Base-by-base conservation (phyloP, 225 moss, liverwort and hornwort species). In the Bryum argenteum region DNA sequence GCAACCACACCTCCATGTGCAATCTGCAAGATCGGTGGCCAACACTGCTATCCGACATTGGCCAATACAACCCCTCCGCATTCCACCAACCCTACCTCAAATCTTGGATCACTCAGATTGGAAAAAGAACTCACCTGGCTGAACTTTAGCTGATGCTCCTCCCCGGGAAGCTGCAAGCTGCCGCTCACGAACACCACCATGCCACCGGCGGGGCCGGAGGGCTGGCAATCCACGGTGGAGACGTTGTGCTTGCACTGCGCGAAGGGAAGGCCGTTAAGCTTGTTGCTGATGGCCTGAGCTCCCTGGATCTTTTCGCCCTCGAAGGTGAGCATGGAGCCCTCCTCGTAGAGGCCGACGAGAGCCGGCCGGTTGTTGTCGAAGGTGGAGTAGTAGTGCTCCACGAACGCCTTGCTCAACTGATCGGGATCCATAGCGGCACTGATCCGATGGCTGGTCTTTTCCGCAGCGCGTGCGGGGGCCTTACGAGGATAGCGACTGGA, bases 161-260 rank as follows among this genome's bases (percentile, higher is more conserved):
- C 89, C 9, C 87, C 95, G 1, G 91, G 93, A 24, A 96, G 88
- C 83, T 91, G 91, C 53, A 96, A 51, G 75, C 76, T 91, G 8
- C 95, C 95, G 50, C 88, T 89, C 44, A 96, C 93, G 71, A 96
- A 91, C 60, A 96, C 93, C 39, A 96, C 73, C 89, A 91, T 89
- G 60, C 93, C 95, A 18, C 88, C 89, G 6, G 82, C 67, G 12
- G 90, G 84, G 1, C 93, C 93, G 9, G 93, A 91, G 1, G 95
- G 93, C 85, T 96, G 95, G 80, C 93, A 91, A 79, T 96, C 95
- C 38, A 91, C 89, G 8, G 91, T 91, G 9, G 91, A 83, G 73
- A 93, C 75, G 75, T 86, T 79, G 70, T 96, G 95, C 79, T 91
- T 89, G 87, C 93, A 96, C 85, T 96, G 91, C 80, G 80, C 83